These are phyloP conservation scores for Talaromyces sp. DNA, from an alignment of 2,329 filamentous ascomycete genomes.

Conservation along the genomic window DNA sequence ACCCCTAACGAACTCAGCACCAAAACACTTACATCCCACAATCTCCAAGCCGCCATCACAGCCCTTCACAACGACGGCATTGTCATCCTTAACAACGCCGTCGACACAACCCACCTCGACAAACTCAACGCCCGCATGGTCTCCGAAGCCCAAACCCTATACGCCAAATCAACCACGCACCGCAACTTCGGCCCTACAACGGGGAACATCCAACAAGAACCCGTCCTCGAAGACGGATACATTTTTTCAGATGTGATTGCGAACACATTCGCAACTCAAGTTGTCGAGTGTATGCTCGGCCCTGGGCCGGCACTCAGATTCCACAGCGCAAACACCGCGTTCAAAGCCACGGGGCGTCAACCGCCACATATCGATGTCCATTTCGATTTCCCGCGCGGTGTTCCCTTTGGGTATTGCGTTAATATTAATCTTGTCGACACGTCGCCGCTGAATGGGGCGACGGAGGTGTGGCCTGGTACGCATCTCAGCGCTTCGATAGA, in stretches of 20 bases:
- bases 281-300: constrained; percentile 38
- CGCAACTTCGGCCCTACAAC: constrained; percentile 30
- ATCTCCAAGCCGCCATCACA: constrained; percentile 24
- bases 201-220: constrained; percentile 43
- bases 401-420: constrained; percentile 48
- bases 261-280: constrained; percentile 37
- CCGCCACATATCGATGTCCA: constrained; percentile 43
- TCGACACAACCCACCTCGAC: constrained; percentile 31
- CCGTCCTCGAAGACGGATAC: constrained; percentile 32
- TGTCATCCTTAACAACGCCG: constrained; percentile 37
- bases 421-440: constrained; percentile 49
- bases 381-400: constrained; percentile 47
- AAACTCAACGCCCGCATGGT: constrained; percentile 29
- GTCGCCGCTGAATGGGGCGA: constrained; percentile 46
- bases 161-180: constrained; percentile 25
- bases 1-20: constrained; percentile 15
- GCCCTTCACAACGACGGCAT: constrained; percentile 37
- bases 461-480: constrained; percentile 51
- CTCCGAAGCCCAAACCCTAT: constrained; percentile 33
- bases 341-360: constrained; percentile 37
- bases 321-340: constrained; percentile 40
- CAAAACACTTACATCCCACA: constrained; percentile 22
- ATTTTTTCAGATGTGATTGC: constrained; percentile 39
- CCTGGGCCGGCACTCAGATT: constrained; percentile 37
- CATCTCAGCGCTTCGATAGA: constrained; percentile 40